Base-by-base conservation (phyloP, 768 basidiomycete species). In the Boletus speciosus region DNA sequence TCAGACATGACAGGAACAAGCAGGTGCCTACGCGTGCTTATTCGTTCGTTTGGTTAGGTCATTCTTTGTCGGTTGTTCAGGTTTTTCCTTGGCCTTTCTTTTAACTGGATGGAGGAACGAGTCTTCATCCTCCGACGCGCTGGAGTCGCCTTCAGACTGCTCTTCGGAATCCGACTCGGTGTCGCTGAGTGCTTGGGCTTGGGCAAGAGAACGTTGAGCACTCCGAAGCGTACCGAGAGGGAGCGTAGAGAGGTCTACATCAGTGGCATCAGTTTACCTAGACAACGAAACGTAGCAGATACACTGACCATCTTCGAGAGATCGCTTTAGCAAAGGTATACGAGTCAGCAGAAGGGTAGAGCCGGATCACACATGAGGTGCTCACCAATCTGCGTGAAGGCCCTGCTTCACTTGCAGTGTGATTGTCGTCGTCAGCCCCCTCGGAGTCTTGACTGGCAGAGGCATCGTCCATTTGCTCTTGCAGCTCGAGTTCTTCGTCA, bases 21-120 rank as follows among this genome's bases (percentile, higher is more conserved):
- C 23, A 41, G 27, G 14, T 25, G 79, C 92, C 57, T 71, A 95
- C 94, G 95, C 92, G 72, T 96, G 87, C 65, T 98, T 97, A 66
- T 80, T 82, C 6, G 78, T 67, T 40, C 93, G 79, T 70, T 87
- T 88, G 12, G 76, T 66, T 4, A 82, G 74, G 53, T 78, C 74
- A 36, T 70, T 76, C 52, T 76, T 76, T 42, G 71, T 68, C 73
- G 75, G 74, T 73, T 61, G 77, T 52, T 73, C 75, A 62, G 61
- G 69, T 48, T 67, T 75, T 60, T 66, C 74, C 56, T 69, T 76
- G 43, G 52, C 67, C 59, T 68, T 72, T 14, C 54, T 62, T 60
- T 68, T 64, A 48, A 38, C 9, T 19, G 48, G 54, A 29, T 16
- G 43, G 45, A 34, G 40, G 44, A 16, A 32, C 32, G 44, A 11